Base-by-base conservation (phyloP, 345 rosid genomes). In the Citrus trifoliata region DNA sequence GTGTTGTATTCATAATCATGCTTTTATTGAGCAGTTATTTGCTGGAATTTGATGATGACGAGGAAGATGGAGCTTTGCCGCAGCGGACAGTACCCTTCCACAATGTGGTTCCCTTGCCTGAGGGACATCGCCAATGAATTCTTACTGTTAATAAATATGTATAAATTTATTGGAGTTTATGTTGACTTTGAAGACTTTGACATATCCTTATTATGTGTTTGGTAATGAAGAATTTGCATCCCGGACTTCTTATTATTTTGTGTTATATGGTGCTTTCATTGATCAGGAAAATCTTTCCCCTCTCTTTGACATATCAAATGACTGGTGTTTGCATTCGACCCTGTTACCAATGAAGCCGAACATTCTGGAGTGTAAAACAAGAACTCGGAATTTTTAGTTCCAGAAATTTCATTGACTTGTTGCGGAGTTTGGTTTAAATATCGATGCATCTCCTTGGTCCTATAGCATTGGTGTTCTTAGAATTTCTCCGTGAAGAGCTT, bases 11-110 rank as follows among this genome's bases (percentile, higher is more conserved):
- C n/a, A 28, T 58, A 35, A 67, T 37, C 53, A 40, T 71, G 78
- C 53, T 72, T 70, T 65, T 65, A 30, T 73, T 81, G 79, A 14
- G 48, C 86, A 95, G 99, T 71, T 95, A 95, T 83, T 74, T 94
- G 79, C 87, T 95, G 72, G 99, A 95, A 82, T 95, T 95, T 33
- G 99, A 96, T 25, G 98, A 94, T 10, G 99, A 96, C 1, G 99
- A 96, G 70, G 99, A 96, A 87, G 97, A 96, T 13, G 99, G 98
- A 83, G 87, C 94, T 56, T 80, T 94, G 84, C 99, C 98, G 35
- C 91, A 91, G 85, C 90, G 98, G 85, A 83, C 84, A 0, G 98
- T 96, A 13, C 95, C 98, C 14, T 94, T 91, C 70, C 85, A 83
- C 87, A 89, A 84, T 72, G 99, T 96, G 78, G 97, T 96, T 77